These are phyloP conservation scores for Juncus inflexus DNA, from an alignment of 176 grass and related monocot species.

Conservation along the genomic window DNA sequence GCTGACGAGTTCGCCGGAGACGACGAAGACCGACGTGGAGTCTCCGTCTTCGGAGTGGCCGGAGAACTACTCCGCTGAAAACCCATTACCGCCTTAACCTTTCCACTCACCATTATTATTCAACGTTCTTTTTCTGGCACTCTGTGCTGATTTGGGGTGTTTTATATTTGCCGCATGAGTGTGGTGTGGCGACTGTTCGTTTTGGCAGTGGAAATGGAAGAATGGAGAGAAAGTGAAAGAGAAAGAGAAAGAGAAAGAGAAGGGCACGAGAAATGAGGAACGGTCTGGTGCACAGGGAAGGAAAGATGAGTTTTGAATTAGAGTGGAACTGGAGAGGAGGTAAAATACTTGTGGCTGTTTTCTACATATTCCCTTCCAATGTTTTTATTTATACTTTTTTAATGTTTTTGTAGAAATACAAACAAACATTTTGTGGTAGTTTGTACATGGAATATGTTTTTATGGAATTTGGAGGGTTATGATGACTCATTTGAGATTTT, in stretches of 20 bases:
- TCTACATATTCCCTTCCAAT: too few species aligned
- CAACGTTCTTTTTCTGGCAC: too few species aligned
- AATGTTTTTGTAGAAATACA: too few species aligned
- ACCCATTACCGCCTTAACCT: slow-evolving; percentile 89
- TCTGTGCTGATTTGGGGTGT: too few species aligned
- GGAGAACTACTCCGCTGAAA: slow-evolving; percentile 54
- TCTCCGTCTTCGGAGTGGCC: slow-evolving; percentile 20
- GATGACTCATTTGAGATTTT: not conserved
- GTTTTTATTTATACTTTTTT: too few species aligned
- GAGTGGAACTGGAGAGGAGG: not conserved
- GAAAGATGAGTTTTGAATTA: not conserved
- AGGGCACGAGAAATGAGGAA: slow-evolving; percentile 32
- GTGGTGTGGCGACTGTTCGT: slow-evolving; percentile 7
- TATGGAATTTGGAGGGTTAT: slow-evolving; percentile 11
- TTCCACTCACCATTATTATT: slow-evolving; percentile 65
- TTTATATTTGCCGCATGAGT: not conserved
- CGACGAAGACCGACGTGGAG: slow-evolving; percentile 27
- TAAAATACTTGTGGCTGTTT: too few species aligned
- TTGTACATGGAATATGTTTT: not conserved
- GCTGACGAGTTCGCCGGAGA: slow-evolving; percentile 26
- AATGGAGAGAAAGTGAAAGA: slow-evolving; percentile 15
- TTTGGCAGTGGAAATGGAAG: not conserved
- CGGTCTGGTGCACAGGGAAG: slow-evolving; percentile 15
- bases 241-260: not conserved
- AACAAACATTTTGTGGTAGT: too few species aligned